These are phyloP conservation scores for Gomphus bonarii DNA, from an alignment of 1,284 basidiomycete genomes.

Conservation along the genomic window DNA sequence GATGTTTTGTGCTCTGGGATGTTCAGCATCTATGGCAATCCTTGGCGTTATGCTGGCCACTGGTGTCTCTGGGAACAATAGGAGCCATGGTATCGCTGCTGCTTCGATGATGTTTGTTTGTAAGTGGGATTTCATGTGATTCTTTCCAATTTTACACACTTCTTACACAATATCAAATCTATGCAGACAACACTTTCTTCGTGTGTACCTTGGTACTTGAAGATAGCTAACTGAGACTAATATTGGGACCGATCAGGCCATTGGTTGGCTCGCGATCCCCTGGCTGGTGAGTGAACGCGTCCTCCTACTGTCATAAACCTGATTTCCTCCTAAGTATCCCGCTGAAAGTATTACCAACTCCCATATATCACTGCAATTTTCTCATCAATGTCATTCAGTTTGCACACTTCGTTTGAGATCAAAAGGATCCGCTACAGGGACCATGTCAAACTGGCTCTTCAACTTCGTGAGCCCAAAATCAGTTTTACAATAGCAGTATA, in stretches of 20 bases:
- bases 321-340: conserved; percentile 26
- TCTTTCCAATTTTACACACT: neutral
- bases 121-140: neutral
- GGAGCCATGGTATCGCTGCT: neutral
- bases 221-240: neutral
- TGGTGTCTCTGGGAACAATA: neutral
- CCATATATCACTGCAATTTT: neutral
- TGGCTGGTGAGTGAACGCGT: conserved; percentile 39
- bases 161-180: conserved; percentile 19
- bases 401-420: conserved; percentile 11
- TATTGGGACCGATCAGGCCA: conserved; percentile 22
- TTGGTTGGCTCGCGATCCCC: conserved; percentile 68
- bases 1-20: neutral
- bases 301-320: neutral
- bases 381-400: conserved; percentile 14
- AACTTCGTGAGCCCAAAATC: conserved; percentile 33
- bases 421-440: conserved; percentile 24
- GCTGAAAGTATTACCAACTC: conserved; percentile 33
- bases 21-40: neutral
- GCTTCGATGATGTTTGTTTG: conserved; percentile 8
- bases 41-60: neutral
- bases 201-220: conserved; percentile 3
- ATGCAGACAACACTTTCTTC: conserved; percentile 64
- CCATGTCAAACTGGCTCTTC: conserved; percentile 40
- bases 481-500: no score